A percentile compares a stretch with the other conserved stretches of the same genome.
These are phyloP conservation scores for Gloeostereum incarnatum DNA, from an alignment of 768 basidiomycete genomes.

Conservation along the genomic window DNA sequence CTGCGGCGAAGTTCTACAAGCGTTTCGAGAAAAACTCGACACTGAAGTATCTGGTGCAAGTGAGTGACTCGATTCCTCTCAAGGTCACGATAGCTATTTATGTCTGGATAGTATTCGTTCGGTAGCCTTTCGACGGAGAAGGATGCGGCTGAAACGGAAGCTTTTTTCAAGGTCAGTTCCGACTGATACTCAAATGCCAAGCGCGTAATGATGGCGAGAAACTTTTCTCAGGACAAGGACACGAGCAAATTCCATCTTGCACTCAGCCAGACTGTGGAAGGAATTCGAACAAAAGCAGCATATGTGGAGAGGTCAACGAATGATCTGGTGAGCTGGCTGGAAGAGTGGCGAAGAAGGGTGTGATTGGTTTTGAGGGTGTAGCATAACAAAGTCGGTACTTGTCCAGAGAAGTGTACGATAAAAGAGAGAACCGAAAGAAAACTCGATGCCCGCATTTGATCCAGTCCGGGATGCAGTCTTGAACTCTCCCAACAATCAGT, in stretches of 20 bases:
- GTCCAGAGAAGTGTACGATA: too few relatives aligned
- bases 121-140: conserved; percentile 5
- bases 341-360: conserved; percentile 19
- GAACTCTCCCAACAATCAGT: conserved; percentile 57
- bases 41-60: conserved; percentile 7
- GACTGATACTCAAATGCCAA: conserved; percentile 7
- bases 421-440: not conserved
- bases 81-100: not conserved
- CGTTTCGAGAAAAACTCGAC: conserved; percentile 7
- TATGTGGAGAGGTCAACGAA: conserved; percentile 60
- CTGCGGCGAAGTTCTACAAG: not conserved
- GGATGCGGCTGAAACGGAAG: conserved; percentile 6
- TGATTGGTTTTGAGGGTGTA: too few relatives aligned
- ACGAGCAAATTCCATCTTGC: conserved; percentile 58
- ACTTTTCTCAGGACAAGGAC: conserved; percentile 43
- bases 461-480: conserved; percentile 83
- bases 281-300: conserved; percentile 46
- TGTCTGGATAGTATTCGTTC: conserved; percentile 2
- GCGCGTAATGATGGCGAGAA: conserved; percentile 8
- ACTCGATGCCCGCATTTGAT: conserved; percentile 66
- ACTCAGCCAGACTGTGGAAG: conserved; percentile 61
- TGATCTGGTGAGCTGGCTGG: conserved; percentile 50
- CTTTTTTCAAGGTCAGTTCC: conserved; percentile 7
- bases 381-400: not conserved
- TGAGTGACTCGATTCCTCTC: not conserved